phyloP scores from a whole-genome alignment of 2,329 filamentous ascomycete genomes.

The Epichloe bromicola region DNA sequence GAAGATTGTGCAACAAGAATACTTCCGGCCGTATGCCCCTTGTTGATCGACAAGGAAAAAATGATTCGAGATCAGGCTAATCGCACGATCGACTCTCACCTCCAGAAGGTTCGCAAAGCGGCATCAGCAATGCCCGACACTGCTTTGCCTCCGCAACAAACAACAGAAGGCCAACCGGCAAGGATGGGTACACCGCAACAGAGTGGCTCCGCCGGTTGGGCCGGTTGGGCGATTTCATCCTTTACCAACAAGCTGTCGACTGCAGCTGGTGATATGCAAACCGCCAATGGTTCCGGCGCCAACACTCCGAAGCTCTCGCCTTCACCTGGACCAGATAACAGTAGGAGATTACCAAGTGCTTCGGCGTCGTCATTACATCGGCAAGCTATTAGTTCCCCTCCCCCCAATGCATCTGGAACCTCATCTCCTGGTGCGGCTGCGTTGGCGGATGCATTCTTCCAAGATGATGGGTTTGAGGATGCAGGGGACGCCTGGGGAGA shows the following conservation, averaged over 20 bases:
- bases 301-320: slow-evolving; percentile 28
- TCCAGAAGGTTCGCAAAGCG: slow-evolving; percentile 71
- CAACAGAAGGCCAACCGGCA: slow-evolving; percentile 41
- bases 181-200: slow-evolving; percentile 70
- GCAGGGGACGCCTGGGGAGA: slow-evolving; percentile 68
- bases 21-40: slow-evolving; percentile 70
- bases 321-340: slow-evolving; percentile 25
- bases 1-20: slow-evolving; percentile 81
- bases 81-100: slow-evolving; percentile 78
- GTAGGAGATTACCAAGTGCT: slow-evolving; percentile 26
- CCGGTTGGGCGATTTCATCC: slow-evolving; percentile 95
- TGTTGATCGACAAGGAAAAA: slow-evolving; percentile 90
- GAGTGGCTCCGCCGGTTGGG: slow-evolving; percentile 50
- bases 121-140: slow-evolving; percentile 68
- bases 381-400: slow-evolving; percentile 43
- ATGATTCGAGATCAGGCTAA: slow-evolving; percentile 81
- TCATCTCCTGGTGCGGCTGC: slow-evolving; percentile 33
- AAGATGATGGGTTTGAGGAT: slow-evolving; percentile 45
- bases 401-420: slow-evolving; percentile 32
- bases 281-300: slow-evolving; percentile 31
- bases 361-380: slow-evolving; percentile 48
- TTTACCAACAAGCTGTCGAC: slow-evolving; percentile 89
- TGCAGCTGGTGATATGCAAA: slow-evolving; percentile 75
- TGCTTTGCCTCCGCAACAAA: slow-evolving; percentile 52
- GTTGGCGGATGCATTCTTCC: slow-evolving; percentile 36